A percentile compares a stretch with the other conserved stretches of the same genome.
Conservation (phyloP, 345 rosid species). For the Eucalyptus decipiens region DNA sequence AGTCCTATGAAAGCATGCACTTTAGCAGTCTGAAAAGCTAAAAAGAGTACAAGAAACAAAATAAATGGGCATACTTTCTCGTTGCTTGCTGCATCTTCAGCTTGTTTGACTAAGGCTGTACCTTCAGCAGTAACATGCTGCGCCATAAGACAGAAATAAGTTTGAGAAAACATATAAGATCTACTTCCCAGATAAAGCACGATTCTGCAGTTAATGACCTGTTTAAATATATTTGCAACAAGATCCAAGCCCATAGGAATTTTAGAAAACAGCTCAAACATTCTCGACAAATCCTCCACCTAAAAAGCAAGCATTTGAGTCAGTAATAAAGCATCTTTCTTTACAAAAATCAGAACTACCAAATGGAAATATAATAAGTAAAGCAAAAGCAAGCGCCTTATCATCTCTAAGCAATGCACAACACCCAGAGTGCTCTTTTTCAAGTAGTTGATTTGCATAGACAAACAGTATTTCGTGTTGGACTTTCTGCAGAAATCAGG, state of each 20-base stretch:
- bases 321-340: not conserved
- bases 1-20: not conserved
- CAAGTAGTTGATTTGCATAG: slow-evolving; percentile 52
- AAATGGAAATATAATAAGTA: not conserved
- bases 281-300: slow-evolving; percentile 94
- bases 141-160: not conserved
- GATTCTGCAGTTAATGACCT: slow-evolving; percentile 23
- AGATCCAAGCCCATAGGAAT: slow-evolving; percentile 72
- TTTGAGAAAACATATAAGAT: not conserved
- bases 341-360: not conserved
- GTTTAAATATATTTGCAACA: slow-evolving; percentile 73
- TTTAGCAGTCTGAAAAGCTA: not conserved
- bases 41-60: not conserved
- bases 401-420: slow-evolving; percentile 80
- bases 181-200: not conserved
- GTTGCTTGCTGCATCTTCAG: slow-evolving; percentile 76
- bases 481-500: not conserved
- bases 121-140: slow-evolving; percentile 94
- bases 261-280: slow-evolving; percentile 78
- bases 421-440: slow-evolving; percentile 92
- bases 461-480: not conserved
- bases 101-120: slow-evolving; percentile 73
- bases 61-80: slow-evolving; percentile 16
- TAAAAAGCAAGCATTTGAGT: slow-evolving; percentile 1
- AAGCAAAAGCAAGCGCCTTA: slow-evolving; percentile 32